A percentile compares a stretch with the other conserved stretches of the same genome.
These are phyloP conservation scores for Exserohilum rostratum DNA, from an alignment of 2,329 filamentous ascomycete genomes.

Conservation along the genomic window DNA sequence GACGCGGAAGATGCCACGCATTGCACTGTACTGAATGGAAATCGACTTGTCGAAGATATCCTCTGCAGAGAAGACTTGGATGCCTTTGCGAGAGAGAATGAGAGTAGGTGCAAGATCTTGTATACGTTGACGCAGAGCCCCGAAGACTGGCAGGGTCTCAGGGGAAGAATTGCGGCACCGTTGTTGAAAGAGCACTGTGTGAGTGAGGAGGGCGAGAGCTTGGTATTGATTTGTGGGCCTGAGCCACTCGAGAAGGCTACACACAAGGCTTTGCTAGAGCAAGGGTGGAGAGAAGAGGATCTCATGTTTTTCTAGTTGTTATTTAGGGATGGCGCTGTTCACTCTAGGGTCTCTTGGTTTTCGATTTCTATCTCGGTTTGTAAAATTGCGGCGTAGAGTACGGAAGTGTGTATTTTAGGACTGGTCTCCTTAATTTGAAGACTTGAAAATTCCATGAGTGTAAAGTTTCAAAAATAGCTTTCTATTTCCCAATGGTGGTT, in stretches of 20 bases:
- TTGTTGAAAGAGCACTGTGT: conserved; percentile 66
- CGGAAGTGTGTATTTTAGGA: too few relatives aligned
- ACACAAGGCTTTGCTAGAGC: conserved; percentile 60
- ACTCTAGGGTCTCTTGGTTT: not conserved
- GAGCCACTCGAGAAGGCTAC: conserved; percentile 73
- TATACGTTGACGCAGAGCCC: conserved; percentile 71
- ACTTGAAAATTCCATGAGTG: too few relatives aligned
- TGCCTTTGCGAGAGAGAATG: conserved; percentile 59
- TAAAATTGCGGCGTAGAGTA: too few relatives aligned
- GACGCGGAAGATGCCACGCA: conserved; percentile 67
- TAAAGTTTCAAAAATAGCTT: too few relatives aligned
- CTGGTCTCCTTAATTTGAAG: too few relatives aligned
- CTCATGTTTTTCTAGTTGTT: conserved; percentile 71
- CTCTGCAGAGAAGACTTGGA: conserved; percentile 78
- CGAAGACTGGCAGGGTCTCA: conserved; percentile 69
- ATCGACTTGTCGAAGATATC: conserved; percentile 80
- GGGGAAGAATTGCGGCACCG: conserved; percentile 68
- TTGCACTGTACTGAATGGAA: conserved; percentile 80
- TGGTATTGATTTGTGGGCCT: conserved; percentile 83
- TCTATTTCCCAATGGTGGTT: too few relatives aligned
- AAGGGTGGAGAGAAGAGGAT: conserved; percentile 76
- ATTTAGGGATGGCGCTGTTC: too few relatives aligned
- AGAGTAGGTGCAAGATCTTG: conserved; percentile 66
- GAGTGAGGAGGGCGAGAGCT: conserved; percentile 55
- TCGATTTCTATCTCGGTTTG: too few relatives aligned